These are phyloP conservation scores for Salix udensis DNA, from an alignment of 345 rosid species.

Conservation along the genomic window DNA sequence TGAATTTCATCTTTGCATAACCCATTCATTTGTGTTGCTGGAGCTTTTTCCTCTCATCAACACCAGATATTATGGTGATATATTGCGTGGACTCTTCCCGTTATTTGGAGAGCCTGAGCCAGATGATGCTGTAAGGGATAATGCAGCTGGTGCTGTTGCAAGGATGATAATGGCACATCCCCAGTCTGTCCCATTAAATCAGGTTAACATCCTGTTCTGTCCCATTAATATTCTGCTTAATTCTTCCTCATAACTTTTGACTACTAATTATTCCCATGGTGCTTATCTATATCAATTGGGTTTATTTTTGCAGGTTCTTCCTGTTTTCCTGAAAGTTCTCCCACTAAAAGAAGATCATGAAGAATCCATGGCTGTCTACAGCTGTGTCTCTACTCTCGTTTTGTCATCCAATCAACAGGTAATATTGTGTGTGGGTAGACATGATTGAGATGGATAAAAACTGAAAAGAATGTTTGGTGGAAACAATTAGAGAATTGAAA, in stretches of 20 bases:
- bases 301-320: slow-evolving; percentile 64
- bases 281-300: neutral
- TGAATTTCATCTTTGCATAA: slow-evolving; percentile 10
- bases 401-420: slow-evolving; percentile 85
- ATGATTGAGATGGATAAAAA: neutral
- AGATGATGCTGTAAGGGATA: slow-evolving; percentile 91
- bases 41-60: slow-evolving; percentile 40
- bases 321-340: slow-evolving; percentile 79
- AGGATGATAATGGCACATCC: slow-evolving; percentile 96
- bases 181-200: slow-evolving; percentile 77
- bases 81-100: slow-evolving; percentile 66
- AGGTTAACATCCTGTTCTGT: slow-evolving; percentile 38
- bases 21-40: neutral
- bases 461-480: neutral
- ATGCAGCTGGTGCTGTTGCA: slow-evolving; percentile 98
- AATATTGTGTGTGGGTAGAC: neutral
- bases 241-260: neutral
- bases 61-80: slow-evolving; percentile 69
- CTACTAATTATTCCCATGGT: neutral
- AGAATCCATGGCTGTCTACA: slow-evolving; percentile 85
- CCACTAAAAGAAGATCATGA: slow-evolving; percentile 93
- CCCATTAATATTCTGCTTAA: neutral
- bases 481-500: neutral
- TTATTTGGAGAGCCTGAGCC: slow-evolving; percentile 93
- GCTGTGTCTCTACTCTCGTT: slow-evolving; percentile 75